Evolutionary conservation across 2,329 filamentous ascomycete species (phyloP).

Genomic region (Fusarium mangiferae): DNA sequence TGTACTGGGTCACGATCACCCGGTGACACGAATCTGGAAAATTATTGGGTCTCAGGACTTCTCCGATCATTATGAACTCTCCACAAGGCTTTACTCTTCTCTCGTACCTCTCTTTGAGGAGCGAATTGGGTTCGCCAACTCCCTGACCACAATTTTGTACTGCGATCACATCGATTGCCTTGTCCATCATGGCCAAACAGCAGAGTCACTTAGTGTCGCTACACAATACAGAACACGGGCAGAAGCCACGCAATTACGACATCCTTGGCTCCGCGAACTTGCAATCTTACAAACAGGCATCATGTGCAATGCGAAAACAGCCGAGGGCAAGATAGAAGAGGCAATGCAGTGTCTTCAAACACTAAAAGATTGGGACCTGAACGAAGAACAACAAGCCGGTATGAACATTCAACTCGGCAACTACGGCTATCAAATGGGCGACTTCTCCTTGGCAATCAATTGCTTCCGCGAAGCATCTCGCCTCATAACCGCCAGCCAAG

Average conservation of each 20-base stretch:
- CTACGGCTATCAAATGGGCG: slow-evolving; percentile 46
- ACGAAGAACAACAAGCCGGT: slow-evolving; percentile 47
- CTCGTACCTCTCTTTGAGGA: slow-evolving; percentile 47
- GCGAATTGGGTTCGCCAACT: slow-evolving; percentile 47
- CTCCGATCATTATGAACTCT: slow-evolving; percentile 48
- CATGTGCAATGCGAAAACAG: slow-evolving; percentile 44
- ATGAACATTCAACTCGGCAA: slow-evolving; percentile 48
- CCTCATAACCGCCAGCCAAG: slow-evolving; percentile 42
- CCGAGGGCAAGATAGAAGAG: slow-evolving; percentile 45
- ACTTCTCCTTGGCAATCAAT: slow-evolving; percentile 43
- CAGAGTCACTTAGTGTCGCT: slow-evolving; percentile 45
- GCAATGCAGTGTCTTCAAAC: slow-evolving; percentile 45
- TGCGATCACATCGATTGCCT: slow-evolving; percentile 50
- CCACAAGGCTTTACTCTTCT: slow-evolving; percentile 46
- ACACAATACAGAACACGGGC: slow-evolving; percentile 43
- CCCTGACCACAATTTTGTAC: slow-evolving; percentile 48
- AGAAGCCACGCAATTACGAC: slow-evolving; percentile 45
- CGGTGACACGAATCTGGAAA: slow-evolving; percentile 47
- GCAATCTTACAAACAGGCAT: slow-evolving; percentile 47
- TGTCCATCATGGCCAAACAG: slow-evolving; percentile 39
- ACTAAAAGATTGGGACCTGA: slow-evolving; percentile 45
- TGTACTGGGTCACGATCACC: slow-evolving; percentile 45
- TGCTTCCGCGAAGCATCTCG: slow-evolving; percentile 46
- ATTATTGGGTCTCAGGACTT: slow-evolving; percentile 46
- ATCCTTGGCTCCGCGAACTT: slow-evolving; percentile 48